These are phyloP conservation scores for Calonectria pseudoturangicola DNA, from an alignment of 2,329 filamentous ascomycete species.

Conservation along the genomic window DNA sequence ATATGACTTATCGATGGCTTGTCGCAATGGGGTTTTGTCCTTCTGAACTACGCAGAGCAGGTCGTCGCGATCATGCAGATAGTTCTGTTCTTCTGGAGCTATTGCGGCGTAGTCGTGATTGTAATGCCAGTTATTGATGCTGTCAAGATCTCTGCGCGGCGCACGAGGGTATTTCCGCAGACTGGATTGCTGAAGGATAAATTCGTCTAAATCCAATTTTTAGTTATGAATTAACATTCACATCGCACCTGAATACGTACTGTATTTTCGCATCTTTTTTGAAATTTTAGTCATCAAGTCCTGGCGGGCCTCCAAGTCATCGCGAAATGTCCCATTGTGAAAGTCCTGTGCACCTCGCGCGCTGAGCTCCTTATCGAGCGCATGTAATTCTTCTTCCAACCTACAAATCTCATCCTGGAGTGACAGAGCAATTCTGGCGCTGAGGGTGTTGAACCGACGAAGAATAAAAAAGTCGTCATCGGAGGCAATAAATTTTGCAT, in stretches of 20 bases:
- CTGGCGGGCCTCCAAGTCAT: conserved; percentile 49
- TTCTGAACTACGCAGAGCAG: conserved; percentile 44
- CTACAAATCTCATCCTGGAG: conserved; percentile 59
- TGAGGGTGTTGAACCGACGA: conserved; percentile 58
- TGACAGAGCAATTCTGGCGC: conserved; percentile 54
- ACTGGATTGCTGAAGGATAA: conserved; percentile 51
- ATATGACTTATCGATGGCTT: conserved; percentile 27
- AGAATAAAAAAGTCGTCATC: conserved; percentile 58
- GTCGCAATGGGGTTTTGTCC: conserved; percentile 39
- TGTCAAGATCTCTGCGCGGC: conserved; percentile 51
- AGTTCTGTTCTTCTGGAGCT: conserved; percentile 38
- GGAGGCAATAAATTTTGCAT: conserved; percentile 54
- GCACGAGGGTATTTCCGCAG: conserved; percentile 45
- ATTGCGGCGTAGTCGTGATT: conserved; percentile 45
- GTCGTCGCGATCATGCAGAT: conserved; percentile 44
- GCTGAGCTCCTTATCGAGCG: conserved; percentile 53
- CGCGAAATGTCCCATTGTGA: conserved; percentile 55
- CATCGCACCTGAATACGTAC: conserved; percentile 35
- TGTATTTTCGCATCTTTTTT: conserved; percentile 50
- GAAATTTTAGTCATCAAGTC: conserved; percentile 42
- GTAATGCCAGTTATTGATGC: conserved; percentile 49
- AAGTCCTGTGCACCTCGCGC: conserved; percentile 41
- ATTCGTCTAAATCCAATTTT: conserved; percentile 43
- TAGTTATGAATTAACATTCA: neutral
- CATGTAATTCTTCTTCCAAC: conserved; percentile 55